Evolutionary conservation across 179 eudicot genomes (phyloP), one percentile per base, ranked within the genome.

Genomic region (Heliamphora pulchella): DNA sequence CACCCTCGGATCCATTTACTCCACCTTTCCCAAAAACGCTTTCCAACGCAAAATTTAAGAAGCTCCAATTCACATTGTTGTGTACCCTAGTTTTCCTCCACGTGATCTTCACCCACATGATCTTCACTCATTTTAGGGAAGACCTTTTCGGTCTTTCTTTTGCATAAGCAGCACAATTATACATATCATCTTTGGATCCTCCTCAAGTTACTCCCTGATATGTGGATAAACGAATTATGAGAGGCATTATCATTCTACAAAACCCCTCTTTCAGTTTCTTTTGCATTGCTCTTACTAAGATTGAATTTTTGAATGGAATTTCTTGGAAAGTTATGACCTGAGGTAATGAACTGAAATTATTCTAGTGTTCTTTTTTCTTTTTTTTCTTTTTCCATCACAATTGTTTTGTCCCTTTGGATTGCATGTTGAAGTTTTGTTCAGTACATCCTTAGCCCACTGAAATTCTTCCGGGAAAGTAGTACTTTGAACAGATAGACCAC

Each of bases 221-320:
- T 31, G 31, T 31, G 31, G 31, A 31, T 31, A 31, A 31, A 31
- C 31, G 31, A 31, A 31, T 31, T 31, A 31, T 31, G 31, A 31
- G 31, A 31, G 31, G 31, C 31, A 31, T 31, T 31, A 31, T 31
- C 31, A 31, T 31, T 31, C 31, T 31, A 31, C 31, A 31, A 31
- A 31, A 31, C 31, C 31, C 31, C 31, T 31, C 31, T 31, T 53
- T 51, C 62, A 73, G 76, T 79, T 57, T 79, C 66, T 71, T 41
- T 20, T 46, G 67, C 41, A 54, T 74, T 39, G 11, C 50, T 8
- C 48, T 67, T 1, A 55, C n/a, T 47, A 18, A 71, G 71, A 47
- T 5, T 18, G 57, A 3, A 71, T 48, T 47, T 48, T 71, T 5
- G 9, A 8, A 71, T 4, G 2, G 5, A 15, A 17, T 8, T 66